Evolutionary conservation across 306 rosid species (phyloP).

Genomic region (Dalbergia cultrata): DNA sequence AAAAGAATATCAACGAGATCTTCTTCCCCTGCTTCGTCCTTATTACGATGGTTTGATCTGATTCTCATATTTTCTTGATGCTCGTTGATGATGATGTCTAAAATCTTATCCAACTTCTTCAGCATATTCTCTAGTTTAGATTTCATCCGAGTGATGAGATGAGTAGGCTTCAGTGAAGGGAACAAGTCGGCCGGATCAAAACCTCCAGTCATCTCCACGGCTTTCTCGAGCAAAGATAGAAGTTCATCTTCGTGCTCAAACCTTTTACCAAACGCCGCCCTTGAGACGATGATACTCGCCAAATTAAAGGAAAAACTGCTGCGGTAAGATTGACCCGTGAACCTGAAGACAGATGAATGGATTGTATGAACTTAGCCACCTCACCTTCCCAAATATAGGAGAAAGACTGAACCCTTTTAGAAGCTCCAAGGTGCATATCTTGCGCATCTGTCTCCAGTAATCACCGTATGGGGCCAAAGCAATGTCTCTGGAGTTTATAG

Average conservation of each 20-base stretch:
- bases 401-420: constrained; percentile 54
- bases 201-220: background rate
- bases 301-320: background rate
- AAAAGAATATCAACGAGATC: constrained; percentile 49
- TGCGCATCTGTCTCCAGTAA: constrained; percentile 67
- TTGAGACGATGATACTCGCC: constrained; percentile 5
- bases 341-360: constrained; percentile 37
- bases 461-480: constrained; percentile 53
- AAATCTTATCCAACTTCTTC: constrained; percentile 35
- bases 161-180: constrained; percentile 43
- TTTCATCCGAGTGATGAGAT: constrained; percentile 38
- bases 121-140: constrained; percentile 38
- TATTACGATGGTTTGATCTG: background rate
- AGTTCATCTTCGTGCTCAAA: constrained; percentile 38
- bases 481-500: constrained; percentile 28
- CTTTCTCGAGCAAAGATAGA: background rate
- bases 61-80: background rate
- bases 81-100: constrained; percentile 41
- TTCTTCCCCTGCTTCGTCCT: constrained; percentile 24
- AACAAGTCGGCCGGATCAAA: constrained; percentile 53
- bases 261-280: constrained; percentile 46
- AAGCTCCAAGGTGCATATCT: constrained; percentile 55
- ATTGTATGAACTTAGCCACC: constrained; percentile 41
- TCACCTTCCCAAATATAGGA: constrained; percentile 58
- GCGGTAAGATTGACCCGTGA: constrained; percentile 46